Base-by-base conservation (phyloP, 768 basidiomycete genomes). In the Boletellus ananiceps region DNA sequence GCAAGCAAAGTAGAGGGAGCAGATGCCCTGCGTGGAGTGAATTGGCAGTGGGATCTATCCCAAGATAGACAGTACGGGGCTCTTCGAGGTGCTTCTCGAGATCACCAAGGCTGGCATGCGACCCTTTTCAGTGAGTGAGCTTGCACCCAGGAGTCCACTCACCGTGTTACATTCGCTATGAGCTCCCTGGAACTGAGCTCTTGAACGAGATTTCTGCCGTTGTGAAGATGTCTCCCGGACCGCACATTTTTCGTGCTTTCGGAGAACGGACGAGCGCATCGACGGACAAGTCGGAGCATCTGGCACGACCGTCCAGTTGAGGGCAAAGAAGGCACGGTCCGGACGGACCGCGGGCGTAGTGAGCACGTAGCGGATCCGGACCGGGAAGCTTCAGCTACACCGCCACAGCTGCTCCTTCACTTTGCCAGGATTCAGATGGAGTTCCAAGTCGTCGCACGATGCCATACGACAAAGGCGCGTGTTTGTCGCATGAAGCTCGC, bases 21-120 rank as follows among this genome's bases (percentile, higher is more conserved):
- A 99, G 79, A 65, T 99, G 94, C 4, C 96, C 96, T 46, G 93
- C 88, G 66, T 99, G 96, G 15, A 99, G 74, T 1, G 92, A 87
- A 21, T 70, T 73, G 4, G 93, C 93, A 2, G 95, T 93, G 13
- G 96, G 96, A 64, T 99, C 96, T 36, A 98, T 78, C 32, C 96
- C 96, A 4, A 83, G 76, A 64, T 99, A 99, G 15, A 91, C 77
- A 0, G 79, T 79, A 56, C 79, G 81, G 32, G 55, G 44, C 35
- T 46, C 57, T 16, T 56, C 47, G 54, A 52, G 81, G 65, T 40
- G 72, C 64, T 49, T 67, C 47, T 36, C 58, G 55, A 50, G 81
- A 64, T 68, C 68, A 47, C 75, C 71, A 40, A 69, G 75, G 42
- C 80, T 80, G 51, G 32, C 21, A 12, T 45, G 19, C 36, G 38